These are phyloP conservation scores for Citrus cavaleriei DNA, from an alignment of 345 rosid genomes.

Conservation along the genomic window DNA sequence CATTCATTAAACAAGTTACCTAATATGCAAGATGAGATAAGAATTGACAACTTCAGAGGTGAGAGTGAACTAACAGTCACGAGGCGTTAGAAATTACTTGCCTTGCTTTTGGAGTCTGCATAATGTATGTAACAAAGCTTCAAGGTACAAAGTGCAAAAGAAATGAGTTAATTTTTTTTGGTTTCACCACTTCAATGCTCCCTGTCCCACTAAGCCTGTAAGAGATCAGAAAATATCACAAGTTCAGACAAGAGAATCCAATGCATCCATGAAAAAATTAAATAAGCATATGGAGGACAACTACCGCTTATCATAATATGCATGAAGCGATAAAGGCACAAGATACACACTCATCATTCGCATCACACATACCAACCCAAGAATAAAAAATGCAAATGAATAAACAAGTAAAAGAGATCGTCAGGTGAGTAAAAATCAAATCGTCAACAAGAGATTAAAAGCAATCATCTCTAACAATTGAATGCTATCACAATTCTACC, in stretches of 20 bases:
- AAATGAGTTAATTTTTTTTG: constrained; percentile 18
- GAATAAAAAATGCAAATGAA: constrained; percentile 2
- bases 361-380: constrained; percentile 17
- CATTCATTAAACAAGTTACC: constrained; percentile 15
- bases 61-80: constrained; percentile 18
- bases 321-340: constrained; percentile 29
- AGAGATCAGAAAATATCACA: constrained; percentile 31
- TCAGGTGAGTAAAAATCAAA: neutral
- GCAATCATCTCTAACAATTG: constrained; percentile 9
- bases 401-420: too few relatives aligned
- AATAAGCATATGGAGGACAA: constrained; percentile 36
- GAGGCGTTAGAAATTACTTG: constrained; percentile 51
- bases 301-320: constrained; percentile 27
- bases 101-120: constrained; percentile 95
- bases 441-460: constrained; percentile 14
- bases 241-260: constrained; percentile 33
- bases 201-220: constrained; percentile 53
- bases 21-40: constrained; percentile 12
- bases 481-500: constrained; percentile 18
- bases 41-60: constrained; percentile 6
- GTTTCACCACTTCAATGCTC: constrained; percentile 49
- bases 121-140: constrained; percentile 40
- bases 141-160: constrained; percentile 17
- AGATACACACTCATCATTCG: constrained; percentile 14
- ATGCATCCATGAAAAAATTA: constrained; percentile 30